Evolutionary conservation across 768 basidiomycete species (phyloP).

Genomic region (Hygrophoropsis aurantiaca): DNA sequence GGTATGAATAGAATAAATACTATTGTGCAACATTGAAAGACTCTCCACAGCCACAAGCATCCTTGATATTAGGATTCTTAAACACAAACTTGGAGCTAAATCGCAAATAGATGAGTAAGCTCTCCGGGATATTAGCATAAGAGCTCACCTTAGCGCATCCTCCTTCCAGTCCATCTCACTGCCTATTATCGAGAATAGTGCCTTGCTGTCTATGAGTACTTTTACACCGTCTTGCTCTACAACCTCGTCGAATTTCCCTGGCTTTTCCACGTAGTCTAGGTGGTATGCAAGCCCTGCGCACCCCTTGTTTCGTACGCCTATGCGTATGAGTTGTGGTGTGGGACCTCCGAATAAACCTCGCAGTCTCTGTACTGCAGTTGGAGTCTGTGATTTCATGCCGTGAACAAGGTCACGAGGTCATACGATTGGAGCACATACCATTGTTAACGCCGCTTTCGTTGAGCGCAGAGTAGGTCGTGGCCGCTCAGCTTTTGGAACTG

Average conservation of each 20-base stretch:
- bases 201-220: constrained; percentile 95
- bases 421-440: constrained; percentile 46
- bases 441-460: constrained; percentile 73
- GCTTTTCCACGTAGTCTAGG: constrained; percentile 90
- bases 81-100: constrained; percentile 77
- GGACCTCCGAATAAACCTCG: constrained; percentile 75
- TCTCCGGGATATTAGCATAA: constrained; percentile 1
- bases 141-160: constrained; percentile 77
- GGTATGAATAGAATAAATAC: constrained; percentile 8
- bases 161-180: constrained; percentile 99
- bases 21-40: constrained; percentile 65
- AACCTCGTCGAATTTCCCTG: constrained; percentile 92
- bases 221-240: constrained; percentile 93
- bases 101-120: constrained; percentile 5
- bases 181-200: constrained; percentile 96
- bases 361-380: constrained; percentile 72
- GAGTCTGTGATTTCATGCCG: constrained; percentile 56
- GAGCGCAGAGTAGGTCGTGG: constrained; percentile 65
- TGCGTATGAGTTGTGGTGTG: constrained; percentile 88
- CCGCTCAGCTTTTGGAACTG: constrained; percentile 62
- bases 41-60: constrained; percentile 94
- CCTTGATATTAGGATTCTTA: constrained; percentile 92
- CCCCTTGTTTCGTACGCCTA: constrained; percentile 96
- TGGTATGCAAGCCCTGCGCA: constrained; percentile 88
- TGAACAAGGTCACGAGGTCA: not conserved